Evolutionary conservation across 805 yeast species (phyloP), one percentile per base, ranked within the genome.

Genomic region (Pichia paraexigua): DNA sequence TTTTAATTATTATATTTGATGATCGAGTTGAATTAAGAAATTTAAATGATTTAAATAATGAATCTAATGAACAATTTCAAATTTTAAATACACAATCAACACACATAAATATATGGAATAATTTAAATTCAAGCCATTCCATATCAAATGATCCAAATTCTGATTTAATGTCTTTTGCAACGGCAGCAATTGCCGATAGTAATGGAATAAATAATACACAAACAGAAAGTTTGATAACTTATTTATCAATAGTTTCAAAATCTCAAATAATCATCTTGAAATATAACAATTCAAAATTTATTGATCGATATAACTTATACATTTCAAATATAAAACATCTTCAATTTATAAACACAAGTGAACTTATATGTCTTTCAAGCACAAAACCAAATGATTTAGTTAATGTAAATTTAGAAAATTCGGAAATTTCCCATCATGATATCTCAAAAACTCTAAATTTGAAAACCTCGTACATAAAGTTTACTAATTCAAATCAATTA

Each of bases 111-210:
- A 49, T 18, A 12, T 49, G 52, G 52, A 45, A 49, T 41, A 49
- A 49, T 21, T n/a, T 49, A 17, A 25, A 47, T 9, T 32, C 45
- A 3, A 21, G 11, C 7, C 49, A 49, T 40, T 25, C 22, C 3
- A 32, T 18, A 6, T n/a, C 39, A 11, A 46, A 24, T 20, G 49
- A 48, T 5, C 49, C 55, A 17, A 63, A 59, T 43, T 58, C 59
- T 25, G 71, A 67, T 47, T 57, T 67, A 15, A 62, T 67, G 18
- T 66, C 70, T 2, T 49, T 67, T 41, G 69, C 69, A 15, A 64
- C 68, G 1, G 59, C 61, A 28, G 56, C 61, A 28, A 56, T 30
- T 10, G 13, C 30, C n/a, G 43, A 51, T 6, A 41, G 43, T 35
- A 35, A 43, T 12, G 13, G 11, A 13, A 18, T 17, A 5, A 27